A percentile compares a stretch with the other conserved stretches of the same genome.
Conservation (phyloP, 2,329 filamentous ascomycete species). For the Massarina eburnea region DNA sequence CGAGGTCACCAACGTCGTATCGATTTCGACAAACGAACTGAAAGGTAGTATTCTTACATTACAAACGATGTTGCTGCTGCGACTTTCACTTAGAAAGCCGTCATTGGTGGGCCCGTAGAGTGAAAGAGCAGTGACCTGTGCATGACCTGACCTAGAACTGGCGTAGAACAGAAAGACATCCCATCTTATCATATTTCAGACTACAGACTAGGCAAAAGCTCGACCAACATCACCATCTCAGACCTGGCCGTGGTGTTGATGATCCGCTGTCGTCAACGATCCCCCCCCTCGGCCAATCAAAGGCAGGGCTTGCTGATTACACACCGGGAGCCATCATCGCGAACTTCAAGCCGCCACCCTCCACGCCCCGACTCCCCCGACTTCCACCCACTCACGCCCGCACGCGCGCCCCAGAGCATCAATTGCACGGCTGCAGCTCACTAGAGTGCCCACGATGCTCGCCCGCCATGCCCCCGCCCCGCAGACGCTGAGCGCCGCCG, state of each 20-base stretch:
- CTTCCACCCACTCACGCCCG: slow-evolving; percentile 19
- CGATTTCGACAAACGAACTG: background rate
- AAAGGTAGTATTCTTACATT: too few species aligned
- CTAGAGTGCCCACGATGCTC: slow-evolving; percentile 41
- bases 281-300: slow-evolving; percentile 19
- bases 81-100: too few species aligned
- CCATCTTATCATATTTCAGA: too few species aligned
- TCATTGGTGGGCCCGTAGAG: too few species aligned
- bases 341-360: slow-evolving; percentile 37
- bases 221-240: background rate
- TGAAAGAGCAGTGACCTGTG: too few species aligned
- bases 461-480: slow-evolving; percentile 43
- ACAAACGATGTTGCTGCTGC: too few species aligned
- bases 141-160: too few species aligned
- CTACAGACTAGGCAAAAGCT: background rate
- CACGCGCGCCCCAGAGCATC: slow-evolving; percentile 33
- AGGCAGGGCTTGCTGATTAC: slow-evolving; percentile 15
- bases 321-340: slow-evolving; percentile 19
- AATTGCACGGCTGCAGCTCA: slow-evolving; percentile 39
- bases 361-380: slow-evolving; percentile 20
- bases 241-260: background rate
- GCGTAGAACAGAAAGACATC: too few species aligned
- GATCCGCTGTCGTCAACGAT: slow-evolving; percentile 25
- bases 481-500: slow-evolving; percentile 43
- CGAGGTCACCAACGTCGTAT: background rate